Evolutionary conservation across 176 grass and related monocot species (phyloP), one percentile per base, ranked within the genome.

Genomic region (Tillandsia leiboldiana): DNA sequence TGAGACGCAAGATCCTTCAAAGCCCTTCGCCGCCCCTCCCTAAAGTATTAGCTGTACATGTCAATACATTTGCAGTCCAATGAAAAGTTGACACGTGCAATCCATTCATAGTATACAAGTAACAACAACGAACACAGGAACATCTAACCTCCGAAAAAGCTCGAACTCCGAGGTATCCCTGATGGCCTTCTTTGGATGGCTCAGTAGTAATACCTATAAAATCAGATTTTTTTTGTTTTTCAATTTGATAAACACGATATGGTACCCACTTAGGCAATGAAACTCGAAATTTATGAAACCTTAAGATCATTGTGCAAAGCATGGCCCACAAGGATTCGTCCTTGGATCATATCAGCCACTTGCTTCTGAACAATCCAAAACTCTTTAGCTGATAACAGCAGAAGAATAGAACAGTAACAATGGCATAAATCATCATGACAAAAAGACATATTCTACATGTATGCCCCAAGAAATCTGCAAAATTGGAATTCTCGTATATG

Each of bases 251-350:
- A 10, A 3, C 56, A 61, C 56, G 8, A n/a, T 6, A 61, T 2
- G 6, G 56, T 10, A 61, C 56, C 13, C 33, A 42, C 48, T 49
- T 17, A 67, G 65, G 51, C 8, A 62, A 78, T 47, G 3, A 6
- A 67, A 12, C 74, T 73, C 13, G 18, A 64, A 48, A 18, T 26
- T 68, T 26, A 49, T 52, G 50, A 11, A 72, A 97, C 94, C 89
- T 93, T 99, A 73, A 99, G 84, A 66, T 99, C 94, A 92, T 99
- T 81, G 78, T 90, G 89, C 72, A 99, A 77, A n/a, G 94, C 89
- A 90, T 93, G 94, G 47, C 89, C 94, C 64, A 93, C 84, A 64
- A 99, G 90, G 69, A 93, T 70, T 49, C 65, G 79, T 51, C 94
- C 87, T 83, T 89, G 92, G 17, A 99, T 87, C 57, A 99, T 73